Percentiles rank a stretch among this genome's conserved stretches.
phyloP scores from a whole-genome alignment of 306 rosid species.

The Astragalus glycyphyllos region DNA sequence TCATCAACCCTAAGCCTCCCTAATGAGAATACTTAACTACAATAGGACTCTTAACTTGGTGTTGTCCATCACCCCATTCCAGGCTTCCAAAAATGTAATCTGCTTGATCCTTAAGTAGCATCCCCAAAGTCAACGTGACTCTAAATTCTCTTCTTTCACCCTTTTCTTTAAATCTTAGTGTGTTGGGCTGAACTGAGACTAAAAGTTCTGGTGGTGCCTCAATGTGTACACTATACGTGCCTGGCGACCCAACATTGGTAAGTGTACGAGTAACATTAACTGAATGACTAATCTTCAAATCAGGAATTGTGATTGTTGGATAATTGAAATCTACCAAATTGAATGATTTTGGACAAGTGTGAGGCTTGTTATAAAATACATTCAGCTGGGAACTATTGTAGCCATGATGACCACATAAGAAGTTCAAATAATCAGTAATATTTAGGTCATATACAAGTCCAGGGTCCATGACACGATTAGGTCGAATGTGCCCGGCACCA shows the following conservation, averaged over 20 bases:
- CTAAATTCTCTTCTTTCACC: conserved; percentile 59
- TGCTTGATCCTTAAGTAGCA: not conserved
- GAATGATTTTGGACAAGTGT: conserved; percentile 48
- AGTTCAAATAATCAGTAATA: conserved; percentile 55
- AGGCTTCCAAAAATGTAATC: conserved; percentile 46
- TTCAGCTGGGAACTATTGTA: conserved; percentile 42
- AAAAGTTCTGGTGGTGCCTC: conserved; percentile 43
- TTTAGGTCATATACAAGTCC: conserved; percentile 67
- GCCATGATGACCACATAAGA: conserved; percentile 59
- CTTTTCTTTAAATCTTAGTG: conserved; percentile 38
- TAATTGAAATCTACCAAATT: conserved; percentile 59
- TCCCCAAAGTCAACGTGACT: conserved; percentile 36
- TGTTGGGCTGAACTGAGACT: conserved; percentile 49
- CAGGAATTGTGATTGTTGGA: conserved; percentile 59
- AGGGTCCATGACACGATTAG: conserved; percentile 63
- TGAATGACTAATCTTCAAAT: not conserved
- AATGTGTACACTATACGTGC: conserved; percentile 47
- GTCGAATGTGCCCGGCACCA: conserved; percentile 65
- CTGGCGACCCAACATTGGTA: conserved; percentile 62
- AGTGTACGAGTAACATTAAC: conserved; percentile 51
- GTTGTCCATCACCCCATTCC: conserved; percentile 53
- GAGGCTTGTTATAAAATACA: conserved; percentile 36
- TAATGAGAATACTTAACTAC: conserved; percentile 15
- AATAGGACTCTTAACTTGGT: conserved; percentile 54
- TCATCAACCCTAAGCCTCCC: not conserved